Evolutionary conservation across 495 filamentous ascomycete genomes (phyloP).

Genomic region (Annulohypoxylon nitens): DNA sequence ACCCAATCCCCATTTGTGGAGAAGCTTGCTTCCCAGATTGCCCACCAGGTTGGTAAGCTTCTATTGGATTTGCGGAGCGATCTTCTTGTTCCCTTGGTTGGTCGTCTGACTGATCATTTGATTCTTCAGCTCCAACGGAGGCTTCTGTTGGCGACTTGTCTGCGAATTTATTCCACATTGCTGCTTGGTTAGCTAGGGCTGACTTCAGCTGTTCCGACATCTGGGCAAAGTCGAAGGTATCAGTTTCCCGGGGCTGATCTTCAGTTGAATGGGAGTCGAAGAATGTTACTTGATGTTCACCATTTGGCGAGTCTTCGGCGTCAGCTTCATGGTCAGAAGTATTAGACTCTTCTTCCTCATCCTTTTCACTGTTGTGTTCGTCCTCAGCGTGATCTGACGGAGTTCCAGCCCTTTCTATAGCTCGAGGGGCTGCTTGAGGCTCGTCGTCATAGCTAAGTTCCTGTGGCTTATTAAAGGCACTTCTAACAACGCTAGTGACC

Average conservation of each 20-base stretch:
- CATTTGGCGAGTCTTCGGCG: not conserved
- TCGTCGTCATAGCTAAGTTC: slow-evolving; percentile 49
- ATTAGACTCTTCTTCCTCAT: slow-evolving; percentile 13
- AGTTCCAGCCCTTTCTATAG: not conserved
- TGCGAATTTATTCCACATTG: slow-evolving; percentile 34
- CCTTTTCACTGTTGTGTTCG: not conserved
- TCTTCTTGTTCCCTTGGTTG: slow-evolving; percentile 2
- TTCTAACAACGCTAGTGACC: slow-evolving; percentile 43
- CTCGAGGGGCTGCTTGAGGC: slow-evolving; percentile 21
- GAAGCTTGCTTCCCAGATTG: slow-evolving; percentile 16
- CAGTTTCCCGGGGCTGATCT: not conserved
- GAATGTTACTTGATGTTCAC: not conserved
- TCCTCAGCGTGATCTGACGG: slow-evolving; percentile 10
- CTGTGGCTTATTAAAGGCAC: slow-evolving; percentile 44
- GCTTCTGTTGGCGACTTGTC: slow-evolving; percentile 6
- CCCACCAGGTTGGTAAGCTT: not conserved
- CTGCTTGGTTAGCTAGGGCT: slow-evolving; percentile 46
- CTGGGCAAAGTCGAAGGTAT: slow-evolving; percentile 15
- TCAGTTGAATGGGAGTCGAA: not conserved
- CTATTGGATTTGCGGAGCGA: not conserved
- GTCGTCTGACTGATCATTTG: not conserved
- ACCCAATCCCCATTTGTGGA: slow-evolving; percentile 1
- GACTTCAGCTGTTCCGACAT: slow-evolving; percentile 43
- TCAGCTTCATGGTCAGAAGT: not conserved
- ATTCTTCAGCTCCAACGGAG: slow-evolving; percentile 10